Evolutionary conservation across 1,284 basidiomycete species (phyloP).

Genomic region (Ceratobasidium sp.): DNA sequence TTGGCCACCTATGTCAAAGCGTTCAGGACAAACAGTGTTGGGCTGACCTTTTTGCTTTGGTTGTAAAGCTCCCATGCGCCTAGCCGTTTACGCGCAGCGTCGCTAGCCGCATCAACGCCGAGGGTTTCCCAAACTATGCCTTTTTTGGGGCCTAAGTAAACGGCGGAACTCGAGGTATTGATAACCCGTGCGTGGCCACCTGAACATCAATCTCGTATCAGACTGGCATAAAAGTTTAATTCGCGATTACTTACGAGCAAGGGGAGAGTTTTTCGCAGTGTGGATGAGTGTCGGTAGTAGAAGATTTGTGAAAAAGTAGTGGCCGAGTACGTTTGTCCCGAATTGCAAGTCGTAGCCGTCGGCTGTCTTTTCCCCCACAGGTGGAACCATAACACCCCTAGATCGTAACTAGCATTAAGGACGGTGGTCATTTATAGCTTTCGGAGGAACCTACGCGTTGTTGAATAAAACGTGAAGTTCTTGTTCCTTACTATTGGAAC

Average conservation of each 20-base stretch:
- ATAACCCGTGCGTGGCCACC: slow-evolving; percentile 62
- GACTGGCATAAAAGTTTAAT: background rate
- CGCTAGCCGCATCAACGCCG: slow-evolving; percentile 50
- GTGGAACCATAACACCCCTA: slow-evolving; percentile 68
- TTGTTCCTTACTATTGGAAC: slow-evolving; percentile 58
- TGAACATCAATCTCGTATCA: background rate
- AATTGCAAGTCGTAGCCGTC: slow-evolving; percentile 69
- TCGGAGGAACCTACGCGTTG: slow-evolving; percentile 59
- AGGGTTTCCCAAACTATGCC: slow-evolving; percentile 56
- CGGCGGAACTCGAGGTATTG: slow-evolving; percentile 52
- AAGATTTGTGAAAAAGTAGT: slow-evolving; percentile 62
- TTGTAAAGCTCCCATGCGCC: slow-evolving; percentile 54
- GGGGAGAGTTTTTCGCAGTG: slow-evolving; percentile 53
- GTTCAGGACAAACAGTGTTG: background rate
- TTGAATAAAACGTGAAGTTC: slow-evolving; percentile 65
- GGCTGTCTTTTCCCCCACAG: slow-evolving; percentile 59
- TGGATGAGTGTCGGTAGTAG: slow-evolving; percentile 64
- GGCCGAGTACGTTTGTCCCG: slow-evolving; percentile 68
- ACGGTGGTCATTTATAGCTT: too few relatives aligned
- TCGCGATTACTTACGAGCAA: background rate
- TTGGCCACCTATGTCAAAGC: background rate
- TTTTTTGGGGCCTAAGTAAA: slow-evolving; percentile 52
- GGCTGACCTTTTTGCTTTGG: slow-evolving; percentile 62
- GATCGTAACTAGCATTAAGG: too few relatives aligned
- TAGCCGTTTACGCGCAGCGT: slow-evolving; percentile 53